Percentiles rank a stretch among this genome's conserved stretches.
Evolutionary conservation across 169 alveolate species (phyloP).

Genomic region (Besnoitia besnoiti): DNA sequence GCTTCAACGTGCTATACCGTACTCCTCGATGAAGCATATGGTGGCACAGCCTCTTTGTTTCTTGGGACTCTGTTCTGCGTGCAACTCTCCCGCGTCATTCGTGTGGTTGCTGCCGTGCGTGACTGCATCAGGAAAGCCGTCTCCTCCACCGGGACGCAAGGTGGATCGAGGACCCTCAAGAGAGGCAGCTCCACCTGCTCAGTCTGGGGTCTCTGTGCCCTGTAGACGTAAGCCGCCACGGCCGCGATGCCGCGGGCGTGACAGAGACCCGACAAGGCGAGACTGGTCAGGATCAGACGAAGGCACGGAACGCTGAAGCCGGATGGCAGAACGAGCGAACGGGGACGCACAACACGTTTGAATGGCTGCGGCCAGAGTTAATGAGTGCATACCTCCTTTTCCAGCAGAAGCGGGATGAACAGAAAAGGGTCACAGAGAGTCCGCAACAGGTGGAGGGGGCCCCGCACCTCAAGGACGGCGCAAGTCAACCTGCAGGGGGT

Average conservation of each 20-base stretch:
- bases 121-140: background rate
- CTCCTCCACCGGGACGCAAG: background rate
- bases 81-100: too few species aligned
- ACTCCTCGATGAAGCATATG: too few species aligned
- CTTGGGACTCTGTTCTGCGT: too few species aligned
- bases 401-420: background rate
- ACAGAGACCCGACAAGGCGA: too few species aligned
- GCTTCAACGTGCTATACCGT: too few species aligned
- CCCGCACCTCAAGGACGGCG: too few species aligned
- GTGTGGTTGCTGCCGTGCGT: too few species aligned
- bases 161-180: background rate
- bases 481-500: too few species aligned
- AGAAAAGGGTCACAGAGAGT: background rate
- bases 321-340: background rate
- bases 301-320: background rate
- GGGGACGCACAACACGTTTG: background rate
- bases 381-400: background rate
- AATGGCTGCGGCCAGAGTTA: background rate
- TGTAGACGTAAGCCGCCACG: background rate
- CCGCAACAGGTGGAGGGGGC: too few species aligned
- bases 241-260: background rate
- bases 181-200: background rate
- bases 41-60: too few species aligned
- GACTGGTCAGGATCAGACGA: too few species aligned
- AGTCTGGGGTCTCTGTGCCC: background rate